A percentile compares a stretch with the other conserved stretches of the same genome.
phyloP scores from a whole-genome alignment of 345 rosid genomes.

The Carallia brachiata region DNA sequence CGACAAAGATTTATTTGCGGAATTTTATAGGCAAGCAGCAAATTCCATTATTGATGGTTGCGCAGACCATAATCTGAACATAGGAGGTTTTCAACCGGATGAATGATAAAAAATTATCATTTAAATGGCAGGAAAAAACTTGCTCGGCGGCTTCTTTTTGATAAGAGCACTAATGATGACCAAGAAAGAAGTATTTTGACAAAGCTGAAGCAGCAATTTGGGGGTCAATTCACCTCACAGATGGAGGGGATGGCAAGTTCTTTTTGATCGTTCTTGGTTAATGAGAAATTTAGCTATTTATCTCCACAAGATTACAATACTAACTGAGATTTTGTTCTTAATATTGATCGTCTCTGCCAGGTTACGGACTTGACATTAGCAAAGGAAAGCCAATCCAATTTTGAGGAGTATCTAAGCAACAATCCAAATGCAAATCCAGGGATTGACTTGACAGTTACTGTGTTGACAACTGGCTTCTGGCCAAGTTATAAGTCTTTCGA shows the following conservation, averaged over 20 bases:
- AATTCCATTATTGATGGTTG: not conserved
- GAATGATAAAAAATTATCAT: not conserved
- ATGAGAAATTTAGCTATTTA: not conserved
- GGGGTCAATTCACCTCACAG: conserved; percentile 59
- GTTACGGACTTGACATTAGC: conserved; percentile 37
- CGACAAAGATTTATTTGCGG: conserved; percentile 39
- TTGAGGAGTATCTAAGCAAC: conserved; percentile 28
- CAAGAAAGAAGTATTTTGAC: conserved; percentile 37
- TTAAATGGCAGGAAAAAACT: conserved; percentile 46
- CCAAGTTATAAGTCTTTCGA: conserved; percentile 39
- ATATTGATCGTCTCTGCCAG: conserved; percentile 7
- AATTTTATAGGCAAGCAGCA: conserved; percentile 29
- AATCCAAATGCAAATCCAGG: conserved; percentile 34
- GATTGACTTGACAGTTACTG: conserved; percentile 34
- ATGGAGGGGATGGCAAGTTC: conserved; percentile 37
- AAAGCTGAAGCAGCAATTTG: conserved; percentile 49
- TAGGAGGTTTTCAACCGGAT: not conserved
- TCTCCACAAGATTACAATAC: not conserved
- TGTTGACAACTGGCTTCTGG: conserved; percentile 38
- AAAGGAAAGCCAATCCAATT: conserved; percentile 28
- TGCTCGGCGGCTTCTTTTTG: conserved; percentile 42
- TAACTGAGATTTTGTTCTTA: not conserved
- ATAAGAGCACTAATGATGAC: conserved; percentile 35
- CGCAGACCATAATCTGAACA: too few relatives aligned
- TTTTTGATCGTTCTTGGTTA: not conserved